Percentiles rank a stretch among this genome's conserved stretches.
Evolutionary conservation across 768 basidiomycete species (phyloP).

Genomic region (Krasilnikovozyma curviuscula): DNA sequence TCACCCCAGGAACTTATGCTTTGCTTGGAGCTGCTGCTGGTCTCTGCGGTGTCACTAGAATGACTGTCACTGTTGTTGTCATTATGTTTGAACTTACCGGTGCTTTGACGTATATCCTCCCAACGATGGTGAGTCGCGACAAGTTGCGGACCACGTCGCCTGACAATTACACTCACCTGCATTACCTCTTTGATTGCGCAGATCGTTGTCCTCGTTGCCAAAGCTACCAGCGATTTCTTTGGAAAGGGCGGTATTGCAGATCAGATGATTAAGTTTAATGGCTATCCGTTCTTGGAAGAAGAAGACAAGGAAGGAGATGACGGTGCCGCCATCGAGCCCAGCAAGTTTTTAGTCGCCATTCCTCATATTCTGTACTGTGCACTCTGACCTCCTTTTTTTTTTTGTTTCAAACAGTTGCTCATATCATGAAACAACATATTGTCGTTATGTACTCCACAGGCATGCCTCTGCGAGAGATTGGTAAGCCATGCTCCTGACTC

Average conservation of each 20-base stretch:
- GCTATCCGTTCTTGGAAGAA: slow-evolving; percentile 90
- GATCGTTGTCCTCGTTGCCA: slow-evolving; percentile 92
- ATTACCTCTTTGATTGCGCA: slow-evolving; percentile 29
- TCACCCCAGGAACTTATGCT: slow-evolving; percentile 95
- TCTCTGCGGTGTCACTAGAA: slow-evolving; percentile 85
- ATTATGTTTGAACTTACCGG: slow-evolving; percentile 99
- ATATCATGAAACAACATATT: slow-evolving; percentile 73
- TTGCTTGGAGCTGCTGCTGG: slow-evolving; percentile 93
- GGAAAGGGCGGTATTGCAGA: slow-evolving; percentile 90
- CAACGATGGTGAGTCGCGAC: slow-evolving; percentile 64
- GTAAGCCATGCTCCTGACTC: no score
- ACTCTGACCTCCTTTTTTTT: not conserved
- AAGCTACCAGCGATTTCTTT: slow-evolving; percentile 86
- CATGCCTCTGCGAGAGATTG: slow-evolving; percentile 56
- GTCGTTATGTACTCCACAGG: slow-evolving; percentile 53
- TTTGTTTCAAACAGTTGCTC: slow-evolving; percentile 39
- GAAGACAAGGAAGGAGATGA: slow-evolving; percentile 40
- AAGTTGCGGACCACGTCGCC: not conserved
- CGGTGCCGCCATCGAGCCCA: slow-evolving; percentile 72
- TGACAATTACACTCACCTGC: not conserved
- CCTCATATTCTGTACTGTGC: not conserved
- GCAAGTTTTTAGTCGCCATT: slow-evolving; percentile 32
- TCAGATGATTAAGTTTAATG: slow-evolving; percentile 90
- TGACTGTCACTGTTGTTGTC: slow-evolving; percentile 93
- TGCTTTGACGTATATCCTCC: slow-evolving; percentile 86